phyloP scores from a whole-genome alignment of 2,329 filamentous ascomycete genomes.

The Claviceps pusilla region DNA sequence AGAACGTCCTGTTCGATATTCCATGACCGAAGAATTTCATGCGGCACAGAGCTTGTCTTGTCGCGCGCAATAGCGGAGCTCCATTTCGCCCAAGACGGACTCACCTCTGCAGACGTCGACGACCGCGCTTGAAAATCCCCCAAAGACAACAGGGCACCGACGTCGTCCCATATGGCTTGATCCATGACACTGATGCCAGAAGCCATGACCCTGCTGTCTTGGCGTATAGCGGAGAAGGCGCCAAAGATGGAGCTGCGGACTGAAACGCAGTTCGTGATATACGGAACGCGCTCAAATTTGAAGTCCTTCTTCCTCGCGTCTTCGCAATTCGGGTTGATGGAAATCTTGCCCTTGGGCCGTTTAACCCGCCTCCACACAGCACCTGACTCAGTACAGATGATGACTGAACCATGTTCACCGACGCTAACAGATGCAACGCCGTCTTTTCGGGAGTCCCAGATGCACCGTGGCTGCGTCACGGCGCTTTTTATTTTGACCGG shows the following conservation, averaged over 20 bases:
- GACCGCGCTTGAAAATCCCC: conserved; percentile 37
- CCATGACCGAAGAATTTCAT: conserved; percentile 43
- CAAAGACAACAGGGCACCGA: conserved; percentile 56
- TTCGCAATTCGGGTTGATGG: conserved; percentile 27
- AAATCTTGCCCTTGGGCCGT: conserved; percentile 63
- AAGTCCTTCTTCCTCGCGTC: conserved; percentile 68
- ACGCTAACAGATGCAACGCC: conserved; percentile 77
- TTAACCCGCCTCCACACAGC: conserved; percentile 86
- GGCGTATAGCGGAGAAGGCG: conserved; percentile 74
- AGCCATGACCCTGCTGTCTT: conserved; percentile 68
- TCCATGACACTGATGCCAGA: conserved; percentile 51
- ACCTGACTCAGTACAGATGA: conserved; percentile 81
- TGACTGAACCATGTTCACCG: conserved; percentile 85
- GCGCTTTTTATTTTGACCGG: conserved; percentile 78
- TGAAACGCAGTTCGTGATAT: conserved; percentile 67
- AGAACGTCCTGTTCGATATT: conserved; percentile 50
- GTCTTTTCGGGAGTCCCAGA: conserved; percentile 82
- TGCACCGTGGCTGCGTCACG: conserved; percentile 59
- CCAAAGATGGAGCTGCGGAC: conserved; percentile 83
- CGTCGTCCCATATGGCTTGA: conserved; percentile 58
- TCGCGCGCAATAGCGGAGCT: conserved; percentile 21
- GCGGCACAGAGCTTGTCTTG: conserved; percentile 34
- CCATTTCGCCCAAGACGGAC: conserved; percentile 27
- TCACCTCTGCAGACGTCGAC: conserved; percentile 10
- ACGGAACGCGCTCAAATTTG: conserved; percentile 85